Evolutionary conservation across 1,284 basidiomycete genomes (phyloP), one percentile per base, ranked within the genome.

Genomic region (Neotropicomus parvogracilis): DNA sequence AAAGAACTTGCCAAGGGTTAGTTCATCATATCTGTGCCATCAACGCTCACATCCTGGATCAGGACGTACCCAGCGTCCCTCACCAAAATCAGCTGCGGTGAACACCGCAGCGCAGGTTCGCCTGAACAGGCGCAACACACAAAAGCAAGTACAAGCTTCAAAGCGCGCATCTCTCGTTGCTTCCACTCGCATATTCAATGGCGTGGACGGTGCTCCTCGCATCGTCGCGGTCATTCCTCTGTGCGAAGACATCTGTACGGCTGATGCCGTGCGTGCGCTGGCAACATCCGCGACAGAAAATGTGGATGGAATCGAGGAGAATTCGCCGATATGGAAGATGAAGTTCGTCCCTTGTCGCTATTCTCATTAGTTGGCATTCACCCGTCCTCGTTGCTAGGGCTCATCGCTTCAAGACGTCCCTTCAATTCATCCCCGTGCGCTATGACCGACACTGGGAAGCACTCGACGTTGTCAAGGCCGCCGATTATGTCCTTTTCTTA

Each of bases 401-500:
- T 35, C 85, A 88, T 38, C 81, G 91, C 10, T 97, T 93, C 75
- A 91, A 90, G 67, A 91, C 94, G 0, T 88, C 85, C 4, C 71
- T 97, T 1, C 93, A 97, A 62, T 87, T 97, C 65, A 75, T 94
- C 44, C 81, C 85, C 45, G 74, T 93, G 1, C 81, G 79, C 0
- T 85, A 89, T 56, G 74, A 79, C 44, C 73, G 74, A 34, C 75
- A 93, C 34, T 95, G 91, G 63, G 78, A 84, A 2, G 80, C 90
- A 1, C 77, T 99, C 31, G 94, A 97, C 62, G 87, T 88, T 0
- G 88, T 86, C 61, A 86, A 93, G 63, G 88, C 83, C 2, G 90
- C 93, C 11, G 95, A 99, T 70, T 97, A 97, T 62, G 85, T 95
- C 35, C 74, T 98, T 12, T 81, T 97, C 54, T 76, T 88, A 5